phyloP scores from a whole-genome alignment of 2,329 filamentous ascomycete species.

The Harringtonia aguacate region DNA sequence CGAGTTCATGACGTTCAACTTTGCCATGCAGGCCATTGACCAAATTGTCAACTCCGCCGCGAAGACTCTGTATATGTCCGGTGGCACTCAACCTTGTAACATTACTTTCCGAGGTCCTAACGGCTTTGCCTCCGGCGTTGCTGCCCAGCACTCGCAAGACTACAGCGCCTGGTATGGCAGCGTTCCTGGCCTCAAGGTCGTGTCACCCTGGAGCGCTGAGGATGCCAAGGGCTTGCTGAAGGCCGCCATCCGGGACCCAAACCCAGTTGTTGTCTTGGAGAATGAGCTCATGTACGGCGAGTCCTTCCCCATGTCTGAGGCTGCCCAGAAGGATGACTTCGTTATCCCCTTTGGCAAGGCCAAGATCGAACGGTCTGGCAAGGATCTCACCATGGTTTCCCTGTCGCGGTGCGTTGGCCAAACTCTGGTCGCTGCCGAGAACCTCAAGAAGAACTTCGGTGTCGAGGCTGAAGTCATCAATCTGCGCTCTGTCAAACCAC shows the following conservation, averaged over 20 bases:
- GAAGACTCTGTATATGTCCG: conserved; percentile 99
- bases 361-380: conserved; percentile 94
- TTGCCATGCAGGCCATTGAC: conserved; percentile 99
- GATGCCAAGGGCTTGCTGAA: conserved; percentile 97
- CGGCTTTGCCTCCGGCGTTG: conserved; percentile 92
- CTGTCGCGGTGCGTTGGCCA: conserved; percentile 94
- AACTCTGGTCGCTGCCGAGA: conserved; percentile 76
- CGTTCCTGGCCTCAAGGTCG: conserved; percentile 95
- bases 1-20: conserved; percentile 99
- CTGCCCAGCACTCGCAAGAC: conserved; percentile 96
- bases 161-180: conserved; percentile 98
- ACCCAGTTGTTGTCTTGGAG: conserved; percentile 86
- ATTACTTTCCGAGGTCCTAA: conserved; percentile 99
- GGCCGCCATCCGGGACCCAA: conserved; percentile 95
- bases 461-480: conserved; percentile 96
- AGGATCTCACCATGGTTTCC: conserved; percentile 91
- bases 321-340: conserved; percentile 91
- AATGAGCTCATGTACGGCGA: conserved; percentile 91
- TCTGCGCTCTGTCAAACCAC: conserved; percentile 91
- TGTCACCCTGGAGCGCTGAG: conserved; percentile 90
- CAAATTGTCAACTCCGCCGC: conserved; percentile 98
- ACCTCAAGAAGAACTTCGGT: conserved; percentile 92
- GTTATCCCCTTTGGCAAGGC: conserved; percentile 97
- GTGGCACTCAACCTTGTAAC: conserved; percentile 98
- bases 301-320: conserved; percentile 93